Evolutionary conservation across 1,284 basidiomycete species (phyloP).

Genomic region (Neolentinus lepideus): DNA sequence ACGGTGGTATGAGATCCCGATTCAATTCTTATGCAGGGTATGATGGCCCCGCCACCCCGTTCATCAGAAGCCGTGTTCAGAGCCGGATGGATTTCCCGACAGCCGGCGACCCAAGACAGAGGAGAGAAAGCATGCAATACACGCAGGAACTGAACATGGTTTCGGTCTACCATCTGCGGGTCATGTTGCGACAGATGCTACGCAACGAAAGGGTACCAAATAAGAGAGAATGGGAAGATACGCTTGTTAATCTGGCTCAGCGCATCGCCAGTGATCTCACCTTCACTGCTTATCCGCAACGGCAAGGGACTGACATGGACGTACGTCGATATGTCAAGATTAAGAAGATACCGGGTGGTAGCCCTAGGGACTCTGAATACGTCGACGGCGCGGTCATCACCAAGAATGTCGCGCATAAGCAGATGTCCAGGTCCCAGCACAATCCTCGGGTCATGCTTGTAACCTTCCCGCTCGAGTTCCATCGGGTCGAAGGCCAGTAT

Average conservation of each 20-base stretch:
- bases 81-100: slow-evolving; percentile 53
- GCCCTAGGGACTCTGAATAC: slow-evolving; percentile 90
- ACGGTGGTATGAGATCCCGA: slow-evolving; percentile 42
- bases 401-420: slow-evolving; percentile 96
- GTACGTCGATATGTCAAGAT: slow-evolving; percentile 95
- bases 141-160: slow-evolving; percentile 77
- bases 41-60: slow-evolving; percentile 57
- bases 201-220: slow-evolving; percentile 71
- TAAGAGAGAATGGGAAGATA: slow-evolving; percentile 80
- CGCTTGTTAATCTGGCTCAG: slow-evolving; percentile 72
- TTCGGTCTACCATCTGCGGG: slow-evolving; percentile 81
- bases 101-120: slow-evolving; percentile 62
- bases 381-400: slow-evolving; percentile 97
- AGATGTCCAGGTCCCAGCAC: slow-evolving; percentile 63
- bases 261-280: slow-evolving; percentile 73
- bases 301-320: slow-evolving; percentile 89
- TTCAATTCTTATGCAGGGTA: slow-evolving; percentile 66
- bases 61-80: slow-evolving; percentile 75
- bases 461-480: slow-evolving; percentile 94
- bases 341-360: slow-evolving; percentile 96
- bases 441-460: slow-evolving; percentile 94
- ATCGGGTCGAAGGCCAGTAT: slow-evolving; percentile 90
- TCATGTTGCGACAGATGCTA: slow-evolving; percentile 89
- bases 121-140: slow-evolving; percentile 78
- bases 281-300: slow-evolving; percentile 66